Conservation (phyloP, 2,329 filamentous ascomycete genomes). For the Claviceps sp. region DNA sequence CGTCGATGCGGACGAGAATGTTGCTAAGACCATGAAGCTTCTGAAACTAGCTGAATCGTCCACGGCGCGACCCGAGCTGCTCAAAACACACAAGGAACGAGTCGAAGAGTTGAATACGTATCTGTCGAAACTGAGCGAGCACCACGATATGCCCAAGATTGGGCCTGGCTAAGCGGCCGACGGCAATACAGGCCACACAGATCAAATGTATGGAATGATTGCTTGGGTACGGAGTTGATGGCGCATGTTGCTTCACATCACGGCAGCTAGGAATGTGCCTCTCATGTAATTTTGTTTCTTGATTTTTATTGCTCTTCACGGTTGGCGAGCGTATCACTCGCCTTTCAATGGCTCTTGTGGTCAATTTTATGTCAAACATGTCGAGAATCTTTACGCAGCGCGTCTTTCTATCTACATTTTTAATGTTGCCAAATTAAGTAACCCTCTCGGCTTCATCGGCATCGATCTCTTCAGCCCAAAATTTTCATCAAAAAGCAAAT, state of each 20-base stretch:
- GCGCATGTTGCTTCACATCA: neutral
- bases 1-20: too few relatives aligned
- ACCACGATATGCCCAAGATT: slow-evolving; percentile 85
- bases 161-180: slow-evolving; percentile 36
- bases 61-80: slow-evolving; percentile 52
- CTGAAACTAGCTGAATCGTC: slow-evolving; percentile 60
- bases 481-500: too few relatives aligned
- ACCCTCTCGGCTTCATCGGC: too few relatives aligned
- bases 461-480: too few relatives aligned
- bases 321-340: neutral
- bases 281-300: neutral
- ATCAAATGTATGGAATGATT: neutral
- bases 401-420: too few relatives aligned
- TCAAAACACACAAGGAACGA: slow-evolving; percentile 93
- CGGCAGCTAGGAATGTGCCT: neutral
- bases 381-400: too few relatives aligned
- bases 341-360: neutral
- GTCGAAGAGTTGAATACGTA: slow-evolving; percentile 95
- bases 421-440: too few relatives aligned
- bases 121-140: slow-evolving; percentile 80
- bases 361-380: neutral
- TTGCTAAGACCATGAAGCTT: slow-evolving; percentile 36
- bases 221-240: neutral
- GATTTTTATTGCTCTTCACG: neutral
- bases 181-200: neutral